phyloP scores from a whole-genome alignment of 495 filamentous ascomycete genomes.

The Xylaria bambusicola region DNA sequence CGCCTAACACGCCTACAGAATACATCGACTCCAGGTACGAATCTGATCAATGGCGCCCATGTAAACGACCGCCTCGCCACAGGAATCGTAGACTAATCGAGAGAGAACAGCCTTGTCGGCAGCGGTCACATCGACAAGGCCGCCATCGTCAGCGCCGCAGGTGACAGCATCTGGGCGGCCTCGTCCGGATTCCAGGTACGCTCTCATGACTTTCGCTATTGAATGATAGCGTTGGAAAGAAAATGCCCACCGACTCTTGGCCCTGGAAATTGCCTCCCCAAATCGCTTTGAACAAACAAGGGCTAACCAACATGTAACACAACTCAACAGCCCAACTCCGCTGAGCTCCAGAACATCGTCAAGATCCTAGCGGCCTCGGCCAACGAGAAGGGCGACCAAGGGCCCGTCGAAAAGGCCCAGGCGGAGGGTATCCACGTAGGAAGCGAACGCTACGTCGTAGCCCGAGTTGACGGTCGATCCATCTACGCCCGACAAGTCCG shows the following conservation, averaged over 20 bases:
- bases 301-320: not conserved
- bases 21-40: conserved; percentile 54
- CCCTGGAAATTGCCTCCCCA: no score
- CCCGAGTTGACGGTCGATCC: conserved; percentile 73
- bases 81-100: conserved; percentile 7
- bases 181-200: conserved; percentile 71
- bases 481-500: conserved; percentile 85
- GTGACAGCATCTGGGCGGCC: conserved; percentile 82
- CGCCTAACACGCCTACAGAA: conserved; percentile 43
- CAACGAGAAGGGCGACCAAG: conserved; percentile 19
- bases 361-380: conserved; percentile 48
- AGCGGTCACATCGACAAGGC: conserved; percentile 82
- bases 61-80: not conserved
- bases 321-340: conserved; percentile 52
- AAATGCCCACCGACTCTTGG: no score
- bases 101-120: conserved; percentile 69
- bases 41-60: not conserved
- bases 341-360: conserved; percentile 60
- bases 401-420: conserved; percentile 48
- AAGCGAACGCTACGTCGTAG: conserved; percentile 69
- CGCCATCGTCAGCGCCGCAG: conserved; percentile 79
- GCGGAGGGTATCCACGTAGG: conserved; percentile 68
- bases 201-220: conserved; percentile 19
- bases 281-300: conserved; percentile 3
- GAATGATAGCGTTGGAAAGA: no score